These are phyloP conservation scores for Acanthamoeba triangularis DNA, from an alignment of 208 protist species.

Conservation along the genomic window DNA sequence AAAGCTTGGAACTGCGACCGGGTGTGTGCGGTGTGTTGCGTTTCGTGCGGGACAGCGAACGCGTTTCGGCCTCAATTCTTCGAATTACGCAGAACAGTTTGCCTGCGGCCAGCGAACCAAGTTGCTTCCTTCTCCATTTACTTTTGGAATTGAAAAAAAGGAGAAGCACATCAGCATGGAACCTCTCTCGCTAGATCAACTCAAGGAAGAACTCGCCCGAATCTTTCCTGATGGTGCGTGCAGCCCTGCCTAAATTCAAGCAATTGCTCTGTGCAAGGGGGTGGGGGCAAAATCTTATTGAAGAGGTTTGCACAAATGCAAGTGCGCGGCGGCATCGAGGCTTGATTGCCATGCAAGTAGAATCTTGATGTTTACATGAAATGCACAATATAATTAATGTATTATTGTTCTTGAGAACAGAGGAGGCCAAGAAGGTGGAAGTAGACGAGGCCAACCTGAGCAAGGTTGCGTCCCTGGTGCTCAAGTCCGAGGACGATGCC, in stretches of 20 bases:
- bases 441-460: not conserved
- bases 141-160: not conserved
- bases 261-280: too few species aligned
- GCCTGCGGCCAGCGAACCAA: too few species aligned
- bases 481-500: slow-evolving; percentile 1
- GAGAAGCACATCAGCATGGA: not conserved
- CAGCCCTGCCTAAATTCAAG: not conserved
- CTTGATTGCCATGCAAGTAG: not conserved
- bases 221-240: slow-evolving; percentile 73
- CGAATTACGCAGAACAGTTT: not conserved
- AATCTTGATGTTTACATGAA: not conserved
- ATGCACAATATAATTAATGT: too few species aligned
- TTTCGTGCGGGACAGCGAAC: not conserved
- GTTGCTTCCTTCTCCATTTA: too few species aligned
- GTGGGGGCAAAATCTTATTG: too few species aligned
- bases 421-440: slow-evolving; percentile 53
- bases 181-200: slow-evolving; percentile 37
- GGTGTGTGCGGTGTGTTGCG: not conserved
- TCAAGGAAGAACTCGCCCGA: slow-evolving; percentile 31
- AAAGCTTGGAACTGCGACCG: too few species aligned
- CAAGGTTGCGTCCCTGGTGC: slow-evolving; percentile 9
- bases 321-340: too few species aligned
- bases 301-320: too few species aligned
- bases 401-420: not conserved
- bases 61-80: not conserved